Conservation (phyloP, 306 rosid genomes). For the Castanea mollissima region DNA sequence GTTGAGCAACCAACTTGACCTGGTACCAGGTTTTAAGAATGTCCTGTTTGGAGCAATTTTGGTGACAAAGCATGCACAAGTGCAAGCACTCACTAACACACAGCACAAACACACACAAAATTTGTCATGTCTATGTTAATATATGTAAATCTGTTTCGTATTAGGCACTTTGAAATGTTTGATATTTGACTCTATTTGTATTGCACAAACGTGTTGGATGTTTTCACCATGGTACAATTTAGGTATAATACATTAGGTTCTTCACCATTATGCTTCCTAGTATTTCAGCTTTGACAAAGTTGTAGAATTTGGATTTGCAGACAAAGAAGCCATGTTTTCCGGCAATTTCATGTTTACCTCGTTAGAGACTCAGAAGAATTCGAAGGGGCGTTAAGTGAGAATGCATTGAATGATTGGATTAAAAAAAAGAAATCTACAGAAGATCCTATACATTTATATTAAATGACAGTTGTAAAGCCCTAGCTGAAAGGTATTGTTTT, state of each 20-base stretch:
- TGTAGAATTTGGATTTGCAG: conserved; percentile 53
- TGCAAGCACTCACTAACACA: neutral
- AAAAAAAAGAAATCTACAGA: neutral
- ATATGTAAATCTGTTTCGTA: neutral
- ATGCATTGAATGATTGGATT: neutral
- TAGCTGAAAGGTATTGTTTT: neutral
- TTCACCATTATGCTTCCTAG: neutral
- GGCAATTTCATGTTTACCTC: conserved; percentile 83
- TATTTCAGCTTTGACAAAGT: conserved; percentile 23
- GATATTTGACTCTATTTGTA: neutral
- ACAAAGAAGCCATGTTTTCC: conserved; percentile 68
- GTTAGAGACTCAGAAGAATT: conserved; percentile 43
- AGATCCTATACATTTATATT: neutral
- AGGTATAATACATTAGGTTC: no score
- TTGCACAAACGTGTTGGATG: neutral
- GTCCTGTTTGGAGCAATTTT: neutral
- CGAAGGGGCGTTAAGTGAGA: conserved; percentile 26
- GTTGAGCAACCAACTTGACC: neutral
- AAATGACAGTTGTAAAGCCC: conserved; percentile 17
- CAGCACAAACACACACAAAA: neutral
- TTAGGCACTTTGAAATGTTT: neutral
- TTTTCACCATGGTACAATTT: neutral
- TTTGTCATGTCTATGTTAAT: neutral
- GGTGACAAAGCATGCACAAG: neutral
- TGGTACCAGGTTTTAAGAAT: neutral